phyloP scores from a whole-genome alignment of 257 asterid genomes.

The Leptodermis oblonga region DNA sequence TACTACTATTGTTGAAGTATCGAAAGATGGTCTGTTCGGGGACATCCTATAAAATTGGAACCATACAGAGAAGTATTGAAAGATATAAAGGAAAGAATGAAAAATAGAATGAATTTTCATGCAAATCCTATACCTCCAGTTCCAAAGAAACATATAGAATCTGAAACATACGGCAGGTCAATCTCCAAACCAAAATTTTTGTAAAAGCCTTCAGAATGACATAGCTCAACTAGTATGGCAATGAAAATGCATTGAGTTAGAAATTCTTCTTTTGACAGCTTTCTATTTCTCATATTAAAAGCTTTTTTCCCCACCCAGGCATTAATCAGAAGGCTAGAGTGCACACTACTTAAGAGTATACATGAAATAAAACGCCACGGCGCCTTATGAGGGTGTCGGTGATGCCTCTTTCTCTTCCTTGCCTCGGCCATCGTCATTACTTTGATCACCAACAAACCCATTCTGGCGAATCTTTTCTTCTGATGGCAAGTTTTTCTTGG shows the following conservation, averaged over 20 bases:
- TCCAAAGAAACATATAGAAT: not conserved
- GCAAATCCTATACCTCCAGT: not conserved
- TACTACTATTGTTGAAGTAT: too few relatives aligned
- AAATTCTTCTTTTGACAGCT: not conserved
- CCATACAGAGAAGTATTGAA: too few relatives aligned
- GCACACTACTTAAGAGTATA: not conserved
- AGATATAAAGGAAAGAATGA: too few relatives aligned
- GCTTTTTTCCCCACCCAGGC: conserved; percentile 1
- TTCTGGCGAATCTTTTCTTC: conserved; percentile 53
- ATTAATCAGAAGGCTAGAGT: not conserved
- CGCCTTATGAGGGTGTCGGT: conserved; percentile 35
- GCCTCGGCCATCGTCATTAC: conserved; percentile 33
- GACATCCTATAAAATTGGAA: too few relatives aligned
- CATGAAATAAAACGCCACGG: not conserved
- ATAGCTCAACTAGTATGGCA: not conserved
- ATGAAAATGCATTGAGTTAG: not conserved
- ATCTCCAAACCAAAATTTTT: not conserved
- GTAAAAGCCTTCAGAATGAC: not conserved
- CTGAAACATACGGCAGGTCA: too few relatives aligned
- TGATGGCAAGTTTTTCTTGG: conserved; percentile 63
- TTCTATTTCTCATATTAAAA: not conserved
- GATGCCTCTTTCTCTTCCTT: conserved; percentile 48
- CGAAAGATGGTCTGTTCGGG: too few relatives aligned
- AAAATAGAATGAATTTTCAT: too few relatives aligned
- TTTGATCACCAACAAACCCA: conserved; percentile 28